A percentile compares a stretch with the other conserved stretches of the same genome.
Evolutionary conservation across 164 flowering plant genomes (phyloP).

Genomic region (Stephania japonica): DNA sequence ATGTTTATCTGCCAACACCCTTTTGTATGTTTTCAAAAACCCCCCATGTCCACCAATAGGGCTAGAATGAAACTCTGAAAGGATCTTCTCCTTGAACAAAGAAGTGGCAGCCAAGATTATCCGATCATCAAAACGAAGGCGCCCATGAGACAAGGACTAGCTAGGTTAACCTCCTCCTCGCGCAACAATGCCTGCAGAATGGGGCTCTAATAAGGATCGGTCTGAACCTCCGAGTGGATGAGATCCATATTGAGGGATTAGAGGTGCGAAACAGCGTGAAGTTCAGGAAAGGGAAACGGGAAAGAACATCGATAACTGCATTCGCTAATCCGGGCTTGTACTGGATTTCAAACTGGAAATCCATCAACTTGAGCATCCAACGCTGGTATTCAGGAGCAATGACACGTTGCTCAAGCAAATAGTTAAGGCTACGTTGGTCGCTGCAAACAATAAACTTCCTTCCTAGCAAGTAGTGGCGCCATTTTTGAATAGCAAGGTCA

Average conservation of each 20-base stretch:
- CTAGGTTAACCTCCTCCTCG: too few species aligned
- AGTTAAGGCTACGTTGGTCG: background rate
- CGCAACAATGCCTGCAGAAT: too few species aligned
- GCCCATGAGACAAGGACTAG: too few species aligned
- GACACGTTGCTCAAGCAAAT: background rate
- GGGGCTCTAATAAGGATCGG: too few species aligned
- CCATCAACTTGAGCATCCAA: background rate
- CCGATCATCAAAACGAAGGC: background rate
- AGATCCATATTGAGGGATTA: background rate
- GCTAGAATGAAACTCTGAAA: background rate
- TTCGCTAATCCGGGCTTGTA: background rate
- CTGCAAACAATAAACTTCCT: background rate
- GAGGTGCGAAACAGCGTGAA: background rate
- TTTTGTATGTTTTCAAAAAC: too few species aligned
- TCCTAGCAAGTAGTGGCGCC: background rate
- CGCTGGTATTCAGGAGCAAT: background rate
- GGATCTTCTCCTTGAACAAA: background rate
- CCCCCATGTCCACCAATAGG: background rate
- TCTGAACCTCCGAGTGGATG: background rate
- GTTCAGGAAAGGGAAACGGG: background rate
- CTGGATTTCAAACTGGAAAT: background rate
- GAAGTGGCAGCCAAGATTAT: background rate
- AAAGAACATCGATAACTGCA: background rate
- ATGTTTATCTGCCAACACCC: background rate
- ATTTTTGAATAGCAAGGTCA: background rate